Conservation (phyloP, 352 stramenopile genomes). For the Pythium aristosporum region DNA sequence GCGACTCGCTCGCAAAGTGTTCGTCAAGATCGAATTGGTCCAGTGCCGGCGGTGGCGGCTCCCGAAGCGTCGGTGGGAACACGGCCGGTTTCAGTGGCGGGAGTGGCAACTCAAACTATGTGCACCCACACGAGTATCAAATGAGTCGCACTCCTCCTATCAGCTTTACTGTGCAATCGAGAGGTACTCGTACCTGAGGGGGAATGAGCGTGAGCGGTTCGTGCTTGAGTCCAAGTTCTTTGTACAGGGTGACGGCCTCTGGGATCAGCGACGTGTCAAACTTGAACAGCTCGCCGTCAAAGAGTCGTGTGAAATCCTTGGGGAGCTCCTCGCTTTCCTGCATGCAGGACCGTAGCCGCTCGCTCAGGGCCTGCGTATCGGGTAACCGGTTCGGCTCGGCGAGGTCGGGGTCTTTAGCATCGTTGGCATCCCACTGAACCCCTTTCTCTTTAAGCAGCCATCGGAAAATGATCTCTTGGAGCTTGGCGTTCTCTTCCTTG, state of each 20-base stretch:
- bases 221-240: conserved; percentile 92
- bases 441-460: conserved; percentile 90
- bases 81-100: conserved; percentile 91
- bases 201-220: conserved; percentile 94
- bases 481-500: conserved; percentile 93
- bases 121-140: neutral
- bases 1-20: conserved; percentile 91
- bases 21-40: conserved; percentile 98
- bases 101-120: conserved; percentile 92
- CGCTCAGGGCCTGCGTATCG: conserved; percentile 92
- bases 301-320: conserved; percentile 94
- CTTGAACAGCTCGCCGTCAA: conserved; percentile 93
- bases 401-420: conserved; percentile 83
- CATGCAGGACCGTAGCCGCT: conserved; percentile 92
- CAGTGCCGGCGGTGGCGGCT: conserved; percentile 88
- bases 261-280: conserved; percentile 95
- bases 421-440: conserved; percentile 64
- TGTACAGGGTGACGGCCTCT: conserved; percentile 92
- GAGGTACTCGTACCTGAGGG: conserved; percentile 61
- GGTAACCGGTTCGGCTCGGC: conserved; percentile 90
- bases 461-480: conserved; percentile 92
- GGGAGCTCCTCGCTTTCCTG: conserved; percentile 94
- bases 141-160: no score
- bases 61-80: conserved; percentile 91
- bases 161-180: no score